phyloP scores from a whole-genome alignment of 805 yeast genomes.

The Torulaspora quercuum region DNA sequence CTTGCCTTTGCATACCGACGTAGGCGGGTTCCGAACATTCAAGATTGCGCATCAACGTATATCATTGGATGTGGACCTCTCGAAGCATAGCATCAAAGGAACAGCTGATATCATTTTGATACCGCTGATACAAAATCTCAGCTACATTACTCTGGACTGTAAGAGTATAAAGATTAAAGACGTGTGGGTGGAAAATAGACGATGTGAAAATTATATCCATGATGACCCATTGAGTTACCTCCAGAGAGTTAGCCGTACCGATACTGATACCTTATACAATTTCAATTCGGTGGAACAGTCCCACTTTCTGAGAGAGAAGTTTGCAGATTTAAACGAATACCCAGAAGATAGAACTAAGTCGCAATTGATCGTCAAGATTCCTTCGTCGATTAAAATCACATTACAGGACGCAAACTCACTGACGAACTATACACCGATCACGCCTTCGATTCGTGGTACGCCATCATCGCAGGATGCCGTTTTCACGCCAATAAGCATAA shows the following conservation, averaged over 20 bases:
- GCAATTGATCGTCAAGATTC: constrained; percentile 33
- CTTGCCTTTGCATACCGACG: constrained; percentile 10
- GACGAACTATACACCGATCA: constrained; percentile 39
- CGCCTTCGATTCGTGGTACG: constrained; percentile 41
- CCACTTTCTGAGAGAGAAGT: constrained; percentile 33
- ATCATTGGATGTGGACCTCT: constrained; percentile 71
- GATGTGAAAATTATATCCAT: constrained; percentile 36
- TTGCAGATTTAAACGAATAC: constrained; percentile 30
- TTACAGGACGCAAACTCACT: constrained; percentile 49
- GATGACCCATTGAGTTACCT: constrained; percentile 29
- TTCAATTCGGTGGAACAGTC: constrained; percentile 35
- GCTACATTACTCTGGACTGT: constrained; percentile 69
- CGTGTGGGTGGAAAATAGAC: constrained; percentile 61
- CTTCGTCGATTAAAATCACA: constrained; percentile 49
- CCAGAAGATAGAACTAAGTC: constrained; percentile 33
- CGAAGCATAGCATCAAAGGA: constrained; percentile 58
- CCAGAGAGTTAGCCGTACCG: constrained; percentile 17
- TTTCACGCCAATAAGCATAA: constrained; percentile 71
- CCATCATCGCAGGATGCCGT: constrained; percentile 44
- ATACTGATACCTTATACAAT: constrained; percentile 20
- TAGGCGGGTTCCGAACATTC: constrained; percentile 37
- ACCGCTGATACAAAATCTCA: constrained; percentile 60
- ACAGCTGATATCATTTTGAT: constrained; percentile 77
- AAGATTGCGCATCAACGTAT: constrained; percentile 83
- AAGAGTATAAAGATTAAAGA: constrained; percentile 65